phyloP scores from a whole-genome alignment of 2,329 filamentous ascomycete genomes.

The Hymenoscyphus linearis region DNA sequence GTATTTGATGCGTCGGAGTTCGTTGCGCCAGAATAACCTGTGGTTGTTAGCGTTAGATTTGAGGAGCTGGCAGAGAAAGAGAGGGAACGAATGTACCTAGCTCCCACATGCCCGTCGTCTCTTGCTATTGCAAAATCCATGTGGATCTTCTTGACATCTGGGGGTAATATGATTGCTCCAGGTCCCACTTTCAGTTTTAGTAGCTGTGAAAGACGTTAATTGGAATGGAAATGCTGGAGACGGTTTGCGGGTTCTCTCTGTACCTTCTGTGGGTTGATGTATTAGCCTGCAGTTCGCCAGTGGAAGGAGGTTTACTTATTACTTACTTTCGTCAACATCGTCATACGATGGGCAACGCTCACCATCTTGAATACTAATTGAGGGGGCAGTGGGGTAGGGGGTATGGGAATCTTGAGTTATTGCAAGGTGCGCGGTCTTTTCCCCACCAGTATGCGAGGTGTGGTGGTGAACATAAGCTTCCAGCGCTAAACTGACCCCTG shows the following conservation, averaged over 20 bases:
- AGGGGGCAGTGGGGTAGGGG: no score
- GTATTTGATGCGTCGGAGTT: conserved; percentile 84
- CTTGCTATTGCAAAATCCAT: conserved; percentile 62
- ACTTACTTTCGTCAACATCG: conserved; percentile 67
- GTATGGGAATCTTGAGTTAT: neutral
- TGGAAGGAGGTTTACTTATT: conserved; percentile 22
- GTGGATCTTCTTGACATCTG: conserved; percentile 69
- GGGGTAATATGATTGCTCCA: conserved; percentile 75
- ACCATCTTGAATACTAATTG: conserved; percentile 40
- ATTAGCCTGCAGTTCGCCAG: conserved; percentile 16
- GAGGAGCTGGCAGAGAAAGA: neutral
- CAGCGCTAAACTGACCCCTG: conserved; percentile 23
- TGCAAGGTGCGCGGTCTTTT: neutral
- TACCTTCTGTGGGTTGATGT: conserved; percentile 39
- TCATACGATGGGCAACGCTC: conserved; percentile 62
- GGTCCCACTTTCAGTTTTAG: conserved; percentile 72
- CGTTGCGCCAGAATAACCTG: conserved; percentile 84
- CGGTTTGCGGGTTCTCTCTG: conserved; percentile 14
- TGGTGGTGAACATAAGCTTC: conserved; percentile 16
- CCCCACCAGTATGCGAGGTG: neutral
- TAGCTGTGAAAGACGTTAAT: conserved; percentile 46
- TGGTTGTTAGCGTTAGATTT: conserved; percentile 25
- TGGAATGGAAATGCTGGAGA: conserved; percentile 8
- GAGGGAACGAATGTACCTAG: conserved; percentile 47
- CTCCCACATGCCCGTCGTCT: conserved; percentile 64